These are phyloP conservation scores for Colletotrichum eremochloae DNA, from an alignment of 2,329 filamentous ascomycete genomes.

Conservation along the genomic window DNA sequence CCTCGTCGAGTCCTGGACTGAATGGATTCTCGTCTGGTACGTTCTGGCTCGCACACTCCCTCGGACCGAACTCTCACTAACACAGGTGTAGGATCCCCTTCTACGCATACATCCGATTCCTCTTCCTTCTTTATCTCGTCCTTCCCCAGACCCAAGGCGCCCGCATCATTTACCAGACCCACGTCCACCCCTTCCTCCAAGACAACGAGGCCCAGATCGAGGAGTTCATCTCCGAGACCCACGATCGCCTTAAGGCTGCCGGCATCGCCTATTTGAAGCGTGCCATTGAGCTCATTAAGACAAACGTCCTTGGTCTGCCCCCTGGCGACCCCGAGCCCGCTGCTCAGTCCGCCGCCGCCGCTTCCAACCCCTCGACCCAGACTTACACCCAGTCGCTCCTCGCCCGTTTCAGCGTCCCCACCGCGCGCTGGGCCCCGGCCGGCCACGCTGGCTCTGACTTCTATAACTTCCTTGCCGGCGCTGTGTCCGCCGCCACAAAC, in stretches of 20 bases:
- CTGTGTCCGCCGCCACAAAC: constrained; percentile 73
- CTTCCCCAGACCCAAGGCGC: constrained; percentile 98
- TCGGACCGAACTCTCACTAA: background rate
- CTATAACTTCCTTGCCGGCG: constrained; percentile 81
- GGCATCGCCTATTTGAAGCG: constrained; percentile 82
- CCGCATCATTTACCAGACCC: constrained; percentile 83
- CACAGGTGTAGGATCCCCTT: constrained; percentile 80
- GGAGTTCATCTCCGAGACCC: constrained; percentile 84
- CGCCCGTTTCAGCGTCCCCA: constrained; percentile 86
- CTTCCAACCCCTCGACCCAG: constrained; percentile 60
- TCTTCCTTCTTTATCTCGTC: constrained; percentile 92
- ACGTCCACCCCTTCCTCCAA: constrained; percentile 89
- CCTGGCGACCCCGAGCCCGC: constrained; percentile 61
- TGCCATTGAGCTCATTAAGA: constrained; percentile 78
- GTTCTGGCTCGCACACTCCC: constrained; percentile 42
- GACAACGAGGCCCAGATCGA: constrained; percentile 92
- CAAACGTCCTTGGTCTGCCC: constrained; percentile 83
- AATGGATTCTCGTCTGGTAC: constrained; percentile 87
- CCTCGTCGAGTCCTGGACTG: constrained; percentile 87
- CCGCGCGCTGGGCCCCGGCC: constrained; percentile 69
- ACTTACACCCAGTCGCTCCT: constrained; percentile 86
- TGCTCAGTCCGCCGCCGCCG: constrained; percentile 51
- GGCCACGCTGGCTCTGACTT: constrained; percentile 72
- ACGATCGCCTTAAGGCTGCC: constrained; percentile 81
- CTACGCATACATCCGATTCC: constrained; percentile 90